phyloP scores from a whole-genome alignment of 2,329 filamentous ascomycete species.

The Penicillium digitatum region DNA sequence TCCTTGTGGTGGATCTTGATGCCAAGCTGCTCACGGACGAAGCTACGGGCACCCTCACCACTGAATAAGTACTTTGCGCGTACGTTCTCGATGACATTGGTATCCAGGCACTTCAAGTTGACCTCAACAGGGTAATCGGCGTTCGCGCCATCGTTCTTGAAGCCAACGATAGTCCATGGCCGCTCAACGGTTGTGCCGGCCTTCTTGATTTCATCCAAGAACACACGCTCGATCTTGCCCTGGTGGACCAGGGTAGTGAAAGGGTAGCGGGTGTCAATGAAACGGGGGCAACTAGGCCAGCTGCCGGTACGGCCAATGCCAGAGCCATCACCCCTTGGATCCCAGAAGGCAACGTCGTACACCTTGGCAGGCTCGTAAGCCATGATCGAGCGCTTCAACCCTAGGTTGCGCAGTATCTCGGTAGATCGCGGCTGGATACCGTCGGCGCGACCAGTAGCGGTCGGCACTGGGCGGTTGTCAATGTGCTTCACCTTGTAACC shows the following conservation, averaged over 20 bases:
- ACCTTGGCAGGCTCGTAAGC: slow-evolving; percentile 80
- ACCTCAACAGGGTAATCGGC: slow-evolving; percentile 77
- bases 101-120: slow-evolving; percentile 70
- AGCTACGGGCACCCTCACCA: slow-evolving; percentile 60
- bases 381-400: slow-evolving; percentile 83
- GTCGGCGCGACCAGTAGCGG: slow-evolving; percentile 79
- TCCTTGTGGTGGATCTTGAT: slow-evolving; percentile 64
- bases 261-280: slow-evolving; percentile 64
- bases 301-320: slow-evolving; percentile 60
- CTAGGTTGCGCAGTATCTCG: slow-evolving; percentile 84
- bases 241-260: slow-evolving; percentile 62
- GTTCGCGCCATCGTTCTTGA: slow-evolving; percentile 57
- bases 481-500: slow-evolving; percentile 95
- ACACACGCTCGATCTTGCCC: slow-evolving; percentile 59
- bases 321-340: slow-evolving; percentile 49
- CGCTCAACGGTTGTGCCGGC: slow-evolving; percentile 54
- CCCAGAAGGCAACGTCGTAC: slow-evolving; percentile 67
- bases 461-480: slow-evolving; percentile 83
- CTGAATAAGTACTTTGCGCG: slow-evolving; percentile 61
- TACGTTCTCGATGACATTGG: slow-evolving; percentile 62
- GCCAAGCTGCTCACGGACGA: slow-evolving; percentile 59
- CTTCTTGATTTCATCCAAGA: slow-evolving; percentile 59
- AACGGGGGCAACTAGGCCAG: slow-evolving; percentile 85
- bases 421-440: slow-evolving; percentile 87
- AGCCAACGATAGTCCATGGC: slow-evolving; percentile 60